Conservation (phyloP, 805 yeast genomes). For the Candida awuae region DNA sequence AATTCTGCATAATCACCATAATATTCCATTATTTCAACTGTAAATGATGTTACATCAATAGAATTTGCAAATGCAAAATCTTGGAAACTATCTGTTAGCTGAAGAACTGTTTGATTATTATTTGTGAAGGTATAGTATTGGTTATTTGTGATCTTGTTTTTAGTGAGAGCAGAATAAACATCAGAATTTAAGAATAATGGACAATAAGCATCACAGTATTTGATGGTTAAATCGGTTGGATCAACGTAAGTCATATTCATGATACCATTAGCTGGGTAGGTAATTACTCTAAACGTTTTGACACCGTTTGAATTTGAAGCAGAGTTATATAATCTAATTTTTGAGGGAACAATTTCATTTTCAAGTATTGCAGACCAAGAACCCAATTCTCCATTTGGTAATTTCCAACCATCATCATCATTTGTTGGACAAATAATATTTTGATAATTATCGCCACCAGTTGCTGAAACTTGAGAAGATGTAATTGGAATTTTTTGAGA, state of each 20-base stretch:
- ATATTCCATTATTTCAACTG: constrained; percentile 55
- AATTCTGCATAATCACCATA: constrained; percentile 66
- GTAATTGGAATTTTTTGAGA: constrained; percentile 36
- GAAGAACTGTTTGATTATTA: constrained; percentile 14
- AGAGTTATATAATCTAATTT: constrained; percentile 65
- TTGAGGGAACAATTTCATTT: constrained; percentile 52
- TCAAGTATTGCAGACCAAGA: constrained; percentile 60
- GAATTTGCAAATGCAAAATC: constrained; percentile 76
- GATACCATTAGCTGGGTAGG: constrained; percentile 77
- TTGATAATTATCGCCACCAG: constrained; percentile 24
- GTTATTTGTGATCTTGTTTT: constrained; percentile 1
- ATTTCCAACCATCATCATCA: constrained; percentile 41
- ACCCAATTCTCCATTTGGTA: constrained; percentile 42
- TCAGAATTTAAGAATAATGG: constrained; percentile 45
- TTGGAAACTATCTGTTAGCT: constrained; percentile 40
- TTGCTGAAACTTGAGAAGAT: constrained; percentile 5
- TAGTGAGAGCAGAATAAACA: constrained; percentile 20
- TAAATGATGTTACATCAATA: constrained; percentile 51
- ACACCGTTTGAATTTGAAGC: constrained; percentile 36
- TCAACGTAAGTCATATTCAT: constrained; percentile 87
- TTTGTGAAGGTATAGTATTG: constrained; percentile 13
- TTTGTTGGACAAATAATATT: constrained; percentile 51
- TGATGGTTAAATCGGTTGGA: constrained; percentile 50
- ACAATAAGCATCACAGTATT: constrained; percentile 82
- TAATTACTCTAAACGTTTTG: constrained; percentile 60